phyloP scores from a whole-genome alignment of 2,329 filamentous ascomycete genomes.

The Aphanocladium album region DNA sequence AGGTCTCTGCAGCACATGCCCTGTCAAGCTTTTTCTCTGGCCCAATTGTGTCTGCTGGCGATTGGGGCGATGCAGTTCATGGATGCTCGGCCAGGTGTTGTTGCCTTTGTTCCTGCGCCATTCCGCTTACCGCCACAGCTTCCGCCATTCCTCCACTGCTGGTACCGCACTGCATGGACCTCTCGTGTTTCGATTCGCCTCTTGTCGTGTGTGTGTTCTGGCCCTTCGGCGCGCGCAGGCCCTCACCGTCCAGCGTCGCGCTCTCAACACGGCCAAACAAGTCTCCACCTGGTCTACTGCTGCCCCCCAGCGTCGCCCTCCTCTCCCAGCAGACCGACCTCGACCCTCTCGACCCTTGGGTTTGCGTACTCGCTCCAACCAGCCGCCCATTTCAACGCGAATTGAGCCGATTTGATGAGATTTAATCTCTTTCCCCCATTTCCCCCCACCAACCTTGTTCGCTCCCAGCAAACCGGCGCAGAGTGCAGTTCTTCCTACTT shows the following conservation, averaged over 20 bases:
- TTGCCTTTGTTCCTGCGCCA: background rate
- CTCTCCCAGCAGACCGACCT: background rate
- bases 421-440: background rate
- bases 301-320: background rate
- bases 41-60: background rate
- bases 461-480: background rate
- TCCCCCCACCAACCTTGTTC: background rate
- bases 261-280: background rate
- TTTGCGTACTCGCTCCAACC: background rate
- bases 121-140: background rate
- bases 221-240: too few relatives aligned
- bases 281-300: too few relatives aligned
- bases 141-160: background rate
- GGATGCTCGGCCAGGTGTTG: background rate
- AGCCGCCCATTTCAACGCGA: background rate
- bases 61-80: background rate
- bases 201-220: too few relatives aligned
- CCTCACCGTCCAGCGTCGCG: background rate
- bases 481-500: background rate
- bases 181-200: too few relatives aligned
- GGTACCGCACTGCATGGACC: too few relatives aligned
- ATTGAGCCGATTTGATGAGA: background rate
- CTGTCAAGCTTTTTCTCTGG: background rate
- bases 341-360: background rate
- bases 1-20: background rate